Base-by-base conservation (phyloP, 148 eudicot species). In the Diospyros lotus region DNA sequence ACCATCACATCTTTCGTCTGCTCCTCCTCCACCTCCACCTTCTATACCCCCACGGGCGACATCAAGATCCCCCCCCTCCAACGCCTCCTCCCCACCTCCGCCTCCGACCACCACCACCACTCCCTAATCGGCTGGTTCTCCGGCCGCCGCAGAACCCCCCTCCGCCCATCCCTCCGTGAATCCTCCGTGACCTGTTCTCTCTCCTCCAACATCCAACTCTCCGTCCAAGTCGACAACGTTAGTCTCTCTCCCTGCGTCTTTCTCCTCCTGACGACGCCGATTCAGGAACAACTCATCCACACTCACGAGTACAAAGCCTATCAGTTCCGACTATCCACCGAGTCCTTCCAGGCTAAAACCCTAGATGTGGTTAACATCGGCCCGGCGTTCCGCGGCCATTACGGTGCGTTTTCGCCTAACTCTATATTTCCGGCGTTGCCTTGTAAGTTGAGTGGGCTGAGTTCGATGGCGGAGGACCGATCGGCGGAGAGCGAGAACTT, bases 151-250 rank as follows among this genome's bases (percentile, higher is more conserved):
- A 76, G 69, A 65, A 80, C 92, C 69, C 78, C 86, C 3, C 83
- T 84, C 67, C 93, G 95, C 10, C 98, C 98, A n/a, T 94, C 98
- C 15, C 70, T 94, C 28, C 84, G 82, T 3, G 97, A 91, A 15
- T 76, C 76, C 60, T 50, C 82, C 6, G 79, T 80, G 72, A 68
- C 90, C 4, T 74, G 66, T 10, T 79, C 86, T 43, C 79, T 82
- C 60, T 73, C 75, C 71, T 62, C 82, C 58, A 70, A 67, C 14
- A 43, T 59, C 48, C 73, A 76, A 3, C 73, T 85, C 63, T 79
- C 83, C 28, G 83, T 71, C 73, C 75, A 72, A n/a, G 67, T 73
- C 40, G 13, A 66, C 1, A 75, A 75, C 13, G 63, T 61, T 71
- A 10, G 74, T 58, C 42, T 59, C 73, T 45, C 70, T 58, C 85